Conservation (phyloP, 1,139 yeast species). For the Geotrichum histeridarum region DNA sequence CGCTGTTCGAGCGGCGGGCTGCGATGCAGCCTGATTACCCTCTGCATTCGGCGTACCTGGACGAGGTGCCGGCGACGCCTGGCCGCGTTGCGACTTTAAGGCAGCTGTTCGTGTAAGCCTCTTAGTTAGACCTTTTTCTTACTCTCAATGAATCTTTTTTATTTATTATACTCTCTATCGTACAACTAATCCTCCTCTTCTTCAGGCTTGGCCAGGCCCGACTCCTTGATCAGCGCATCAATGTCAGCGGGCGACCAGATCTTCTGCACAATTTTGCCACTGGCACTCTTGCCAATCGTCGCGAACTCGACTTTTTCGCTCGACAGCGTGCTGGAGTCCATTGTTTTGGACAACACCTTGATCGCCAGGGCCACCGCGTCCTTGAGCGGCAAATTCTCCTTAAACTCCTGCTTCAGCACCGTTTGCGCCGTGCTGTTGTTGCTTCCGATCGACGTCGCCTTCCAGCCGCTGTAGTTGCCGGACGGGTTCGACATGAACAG, state of each 20-base stretch:
- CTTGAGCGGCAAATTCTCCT: constrained; percentile 67
- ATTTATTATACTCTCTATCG: background rate
- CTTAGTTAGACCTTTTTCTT: background rate
- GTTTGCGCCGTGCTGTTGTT: constrained; percentile 96
- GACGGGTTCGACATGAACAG: constrained; percentile 93
- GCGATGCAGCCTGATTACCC: background rate
- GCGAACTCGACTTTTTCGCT: constrained; percentile 89
- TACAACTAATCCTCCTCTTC: constrained; percentile 44
- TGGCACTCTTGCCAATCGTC: constrained; percentile 52
- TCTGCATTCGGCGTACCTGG: background rate
- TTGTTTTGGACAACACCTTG: constrained; percentile 88
- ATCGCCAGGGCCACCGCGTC: constrained; percentile 86
- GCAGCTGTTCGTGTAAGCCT: background rate
- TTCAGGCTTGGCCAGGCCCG: constrained; percentile 59
- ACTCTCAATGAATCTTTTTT: background rate
- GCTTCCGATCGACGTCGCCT: constrained; percentile 95
- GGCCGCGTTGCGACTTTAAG: constrained; percentile 8
- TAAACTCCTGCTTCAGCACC: constrained; percentile 87
- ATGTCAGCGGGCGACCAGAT: constrained; percentile 79
- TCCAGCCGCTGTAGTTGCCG: constrained; percentile 98
- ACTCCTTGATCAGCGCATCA: constrained; percentile 63
- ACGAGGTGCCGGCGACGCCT: background rate
- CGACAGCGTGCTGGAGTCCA: constrained; percentile 81
- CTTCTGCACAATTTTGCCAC: constrained; percentile 57
- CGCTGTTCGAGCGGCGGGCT: constrained; percentile 1